These are phyloP conservation scores for Lachnellula occidentalis DNA, from an alignment of 2,329 filamentous ascomycete species.

Conservation along the genomic window DNA sequence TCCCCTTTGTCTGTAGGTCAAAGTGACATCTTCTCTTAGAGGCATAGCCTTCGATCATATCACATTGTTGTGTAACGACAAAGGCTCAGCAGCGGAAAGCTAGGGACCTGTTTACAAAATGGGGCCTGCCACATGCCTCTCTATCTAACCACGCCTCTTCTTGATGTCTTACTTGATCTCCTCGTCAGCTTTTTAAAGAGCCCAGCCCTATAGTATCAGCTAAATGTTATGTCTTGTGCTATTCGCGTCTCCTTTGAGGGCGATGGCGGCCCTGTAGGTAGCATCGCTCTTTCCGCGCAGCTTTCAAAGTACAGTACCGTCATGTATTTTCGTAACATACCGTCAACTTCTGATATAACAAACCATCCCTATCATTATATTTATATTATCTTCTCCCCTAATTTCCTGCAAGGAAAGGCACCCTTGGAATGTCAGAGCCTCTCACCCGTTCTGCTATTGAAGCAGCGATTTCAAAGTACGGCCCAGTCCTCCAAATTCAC, in stretches of 20 bases:
- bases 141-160: background rate
- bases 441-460: slow-evolving; percentile 16
- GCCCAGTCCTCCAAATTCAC: slow-evolving; percentile 13
- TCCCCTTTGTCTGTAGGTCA: too few species aligned
- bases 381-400: background rate
- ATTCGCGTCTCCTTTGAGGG: too few species aligned
- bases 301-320: background rate
- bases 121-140: background rate
- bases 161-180: background rate
- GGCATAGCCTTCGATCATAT: too few species aligned
- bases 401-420: background rate
- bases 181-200: too few species aligned
- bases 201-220: too few species aligned
- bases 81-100: too few species aligned
- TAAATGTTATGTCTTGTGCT: too few species aligned
- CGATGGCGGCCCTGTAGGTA: too few species aligned
- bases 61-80: too few species aligned
- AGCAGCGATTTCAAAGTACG: slow-evolving; percentile 18
- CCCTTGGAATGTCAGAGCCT: slow-evolving; percentile 3
- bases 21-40: too few species aligned
- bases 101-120: background rate
- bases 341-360: too few species aligned
- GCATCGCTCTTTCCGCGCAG: background rate
- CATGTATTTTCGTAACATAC: background rate
- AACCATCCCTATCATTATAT: background rate